A percentile compares a stretch with the other conserved stretches of the same genome.
These are phyloP conservation scores for Tetrahymena borealis DNA, from an alignment of 73 alveolate genomes.

Conservation along the genomic window DNA sequence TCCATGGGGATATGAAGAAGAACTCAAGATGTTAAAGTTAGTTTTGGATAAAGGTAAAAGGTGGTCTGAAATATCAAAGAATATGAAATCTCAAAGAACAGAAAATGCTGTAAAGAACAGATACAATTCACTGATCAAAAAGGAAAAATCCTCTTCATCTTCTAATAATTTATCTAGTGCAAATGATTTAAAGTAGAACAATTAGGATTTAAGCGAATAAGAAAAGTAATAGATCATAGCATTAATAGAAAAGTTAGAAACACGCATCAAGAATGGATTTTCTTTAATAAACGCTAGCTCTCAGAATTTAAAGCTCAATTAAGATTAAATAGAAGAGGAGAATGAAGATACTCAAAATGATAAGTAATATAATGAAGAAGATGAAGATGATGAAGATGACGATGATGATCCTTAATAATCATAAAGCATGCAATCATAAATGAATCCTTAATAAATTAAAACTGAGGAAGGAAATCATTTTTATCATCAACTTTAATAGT, in stretches of 20 bases:
- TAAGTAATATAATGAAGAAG: neutral
- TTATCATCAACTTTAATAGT: neutral
- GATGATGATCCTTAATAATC: neutral
- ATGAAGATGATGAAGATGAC: neutral
- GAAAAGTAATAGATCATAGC: neutral
- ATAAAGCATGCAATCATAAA: neutral
- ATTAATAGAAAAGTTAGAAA: neutral
- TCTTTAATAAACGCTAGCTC: neutral
- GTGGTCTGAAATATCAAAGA: conserved; percentile 45
- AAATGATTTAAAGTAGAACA: neutral
- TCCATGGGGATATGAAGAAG: conserved; percentile 48
- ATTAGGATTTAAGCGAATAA: neutral
- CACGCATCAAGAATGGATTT: neutral
- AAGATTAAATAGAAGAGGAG: neutral
- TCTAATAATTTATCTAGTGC: neutral
- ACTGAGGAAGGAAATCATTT: neutral
- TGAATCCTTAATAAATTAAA: neutral
- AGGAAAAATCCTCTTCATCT: conserved; percentile 5
- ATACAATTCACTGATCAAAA: conserved; percentile 36
- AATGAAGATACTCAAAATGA: neutral
- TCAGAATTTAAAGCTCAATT: neutral
- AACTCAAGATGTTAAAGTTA: conserved; percentile 7
- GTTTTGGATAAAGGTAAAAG: conserved; percentile 33
- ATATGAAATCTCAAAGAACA: conserved; percentile 20
- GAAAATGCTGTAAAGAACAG: conserved; percentile 38